Base-by-base conservation (phyloP, 2,329 filamentous ascomycete species). In the Pseudofabraea citricarpa region DNA sequence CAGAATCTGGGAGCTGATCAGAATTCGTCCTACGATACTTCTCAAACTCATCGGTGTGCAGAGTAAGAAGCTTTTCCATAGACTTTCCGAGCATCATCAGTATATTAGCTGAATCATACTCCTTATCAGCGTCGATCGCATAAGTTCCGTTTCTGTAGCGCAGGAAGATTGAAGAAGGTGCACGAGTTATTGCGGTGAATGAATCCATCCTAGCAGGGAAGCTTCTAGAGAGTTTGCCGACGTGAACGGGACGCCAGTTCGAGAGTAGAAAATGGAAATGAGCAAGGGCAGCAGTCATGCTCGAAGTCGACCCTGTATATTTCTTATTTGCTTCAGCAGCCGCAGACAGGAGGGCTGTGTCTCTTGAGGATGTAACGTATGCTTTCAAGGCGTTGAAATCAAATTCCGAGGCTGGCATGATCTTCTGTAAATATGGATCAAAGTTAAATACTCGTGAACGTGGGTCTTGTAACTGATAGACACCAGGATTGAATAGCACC, bases 251-350 rank as follows among this genome's bases (percentile, higher is more conserved):
- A 41, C 94, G 81, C 85, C 89, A 97, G 6, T 75, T 69, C 1
- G 91, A 97, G 8, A 98, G 73, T 3, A 98, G 75, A 57, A 82
- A 97, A 63, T 98, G 93, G 59, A 98, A 95, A 57, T 98, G 94
- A 2, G 85, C 78, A 35, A 98, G 72, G 40, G 87, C 81, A 2
- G 83, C 73, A 1, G 91, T 95, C 90, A 96, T 95, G 66, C 91
- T 97, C 2, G 93, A 98, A 1, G 93, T 97, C 10, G 93, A 98
- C 8, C 93, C 93, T 9, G 90, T 84, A 60, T 94, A 98, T 59
- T 86, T 94, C 62, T 83, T 89, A 10, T 73, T 68, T 47, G 86
- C 66, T 42, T 80, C 65, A 39, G 73, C 71, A 2, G 88, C 87
- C 32, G 93, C 77, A 1, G 73, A 62, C n/a, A 83, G 75, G 10